Base-by-base conservation (phyloP, 257 asterid genomes). In the Galeopsis tetrahit region DNA sequence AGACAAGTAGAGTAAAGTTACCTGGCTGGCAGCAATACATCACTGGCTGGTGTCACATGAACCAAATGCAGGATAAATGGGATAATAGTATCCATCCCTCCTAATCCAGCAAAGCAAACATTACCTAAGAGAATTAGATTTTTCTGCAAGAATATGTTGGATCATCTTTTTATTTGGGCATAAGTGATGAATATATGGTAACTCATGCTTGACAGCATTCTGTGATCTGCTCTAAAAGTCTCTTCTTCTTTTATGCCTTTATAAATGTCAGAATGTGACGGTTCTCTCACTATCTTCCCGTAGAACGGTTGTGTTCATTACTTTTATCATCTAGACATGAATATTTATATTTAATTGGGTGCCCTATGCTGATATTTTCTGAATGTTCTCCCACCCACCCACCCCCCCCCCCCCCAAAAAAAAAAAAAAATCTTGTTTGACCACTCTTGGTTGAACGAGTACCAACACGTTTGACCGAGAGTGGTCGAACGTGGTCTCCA, bases 351-450 rank as follows among this genome's bases (percentile, higher is more conserved):
- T 64, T 33, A 21, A 53, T 34, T 33, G 39, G 77, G 49, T 15
- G 68, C 64, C 36, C 46, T 14, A 35, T 69, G 67, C 44, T 36
- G 48, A 44, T 68, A 43, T 65, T 55, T 15, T 71, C 17, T 68
- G 70, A 34, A 34, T 13, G 51, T 21, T 21, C 28, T 21, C 28
- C 28, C 28, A 0, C 28, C 28, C n/a, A n/a, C n/a, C 28, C 28
- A 0, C 28, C 28, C 28, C 28, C 28, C 28, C 28, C 28, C 28
- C 28, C 28, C 28, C 28, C 0, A 21, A 21, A 21, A 21, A 21
- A 21, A 21, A 21, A 21, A 21, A 21, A 21, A 21, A 21, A 21
- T 21, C 28, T 21, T 21, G 28, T 21, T 21, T 21, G 28, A 21
- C 28, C 28, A 21, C 28, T 21, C 28, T 21, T 21, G 28, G 28